These are phyloP conservation scores for Amaranthus hypochondriacus DNA, from an alignment of 148 eudicot genomes.

Conservation along the genomic window DNA sequence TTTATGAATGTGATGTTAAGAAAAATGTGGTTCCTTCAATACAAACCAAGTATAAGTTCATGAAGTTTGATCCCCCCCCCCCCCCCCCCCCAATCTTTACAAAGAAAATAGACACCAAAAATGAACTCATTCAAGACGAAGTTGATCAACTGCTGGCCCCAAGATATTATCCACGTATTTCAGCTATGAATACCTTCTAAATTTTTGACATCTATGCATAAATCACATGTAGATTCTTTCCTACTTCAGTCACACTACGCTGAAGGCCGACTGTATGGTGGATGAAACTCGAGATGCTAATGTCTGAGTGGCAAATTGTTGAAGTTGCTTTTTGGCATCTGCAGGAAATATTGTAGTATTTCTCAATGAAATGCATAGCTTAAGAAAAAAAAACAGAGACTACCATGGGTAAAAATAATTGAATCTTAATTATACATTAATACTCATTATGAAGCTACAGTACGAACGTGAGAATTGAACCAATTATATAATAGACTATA, in stretches of 20 bases:
- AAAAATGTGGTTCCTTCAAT: too few relatives aligned
- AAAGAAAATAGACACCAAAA: slow-evolving; percentile 23
- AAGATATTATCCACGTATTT: slow-evolving; percentile 15
- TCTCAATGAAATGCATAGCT: not conserved
- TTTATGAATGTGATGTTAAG: too few relatives aligned
- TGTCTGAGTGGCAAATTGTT: slow-evolving; percentile 91
- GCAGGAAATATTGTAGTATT: slow-evolving; percentile 19
- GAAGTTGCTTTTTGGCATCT: slow-evolving; percentile 99
- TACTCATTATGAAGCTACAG: not conserved
- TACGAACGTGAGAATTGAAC: too few relatives aligned
- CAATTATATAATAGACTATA: too few relatives aligned
- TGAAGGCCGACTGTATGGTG: slow-evolving; percentile 77
- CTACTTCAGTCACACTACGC: slow-evolving; percentile 51
- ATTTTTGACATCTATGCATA: slow-evolving; percentile 9
- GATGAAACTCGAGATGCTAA: slow-evolving; percentile 77
- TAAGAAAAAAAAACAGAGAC: too few relatives aligned
- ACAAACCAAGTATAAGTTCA: not conserved
- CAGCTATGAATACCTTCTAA: slow-evolving; percentile 16
- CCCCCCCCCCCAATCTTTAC: too few relatives aligned
- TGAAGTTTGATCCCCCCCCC: slow-evolving; percentile 20
- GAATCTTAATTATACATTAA: not conserved
- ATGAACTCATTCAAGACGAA: slow-evolving; percentile 17
- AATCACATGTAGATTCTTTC: slow-evolving; percentile 12
- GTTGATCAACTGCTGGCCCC: slow-evolving; percentile 22
- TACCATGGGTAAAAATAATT: not conserved